These are phyloP conservation scores for Lachnellula occidentalis DNA, from an alignment of 2,329 filamentous ascomycete species.

Conservation along the genomic window DNA sequence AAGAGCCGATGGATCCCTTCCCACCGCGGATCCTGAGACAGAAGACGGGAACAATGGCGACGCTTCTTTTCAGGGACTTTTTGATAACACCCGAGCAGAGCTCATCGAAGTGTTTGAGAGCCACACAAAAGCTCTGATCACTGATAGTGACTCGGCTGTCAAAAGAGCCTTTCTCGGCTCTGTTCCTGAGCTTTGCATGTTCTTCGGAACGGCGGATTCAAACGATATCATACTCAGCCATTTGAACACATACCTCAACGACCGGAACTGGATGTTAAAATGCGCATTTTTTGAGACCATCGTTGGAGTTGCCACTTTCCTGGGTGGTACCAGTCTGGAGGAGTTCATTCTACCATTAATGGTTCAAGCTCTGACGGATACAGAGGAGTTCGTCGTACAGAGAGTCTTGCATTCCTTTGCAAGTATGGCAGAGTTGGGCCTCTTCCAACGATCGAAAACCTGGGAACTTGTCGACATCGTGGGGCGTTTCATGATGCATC, in stretches of 20 bases:
- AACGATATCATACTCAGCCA: constrained; percentile 97
- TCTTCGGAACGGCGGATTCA: constrained; percentile 85
- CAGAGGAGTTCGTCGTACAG: constrained; percentile 91
- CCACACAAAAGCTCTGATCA: constrained; percentile 85
- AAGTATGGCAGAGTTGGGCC: constrained; percentile 78
- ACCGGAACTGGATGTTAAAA: constrained; percentile 92
- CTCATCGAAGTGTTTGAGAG: constrained; percentile 78
- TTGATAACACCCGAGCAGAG: constrained; percentile 80
- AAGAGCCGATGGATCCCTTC: constrained; percentile 74
- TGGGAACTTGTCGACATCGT: constrained; percentile 86
- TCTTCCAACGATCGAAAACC: constrained; percentile 76
- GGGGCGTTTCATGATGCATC: constrained; percentile 83
- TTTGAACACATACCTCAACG: constrained; percentile 94
- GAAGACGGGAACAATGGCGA: constrained; percentile 65
- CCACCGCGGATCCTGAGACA: constrained; percentile 70
- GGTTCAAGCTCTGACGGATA: constrained; percentile 88
- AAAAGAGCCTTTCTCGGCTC: constrained; percentile 87
- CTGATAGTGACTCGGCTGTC: constrained; percentile 79
- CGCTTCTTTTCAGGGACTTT: constrained; percentile 73
- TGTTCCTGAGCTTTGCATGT: constrained; percentile 86
- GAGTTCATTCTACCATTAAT: constrained; percentile 95
- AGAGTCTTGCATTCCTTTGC: constrained; percentile 83
- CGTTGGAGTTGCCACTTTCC: constrained; percentile 84
- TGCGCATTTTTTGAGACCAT: constrained; percentile 96
- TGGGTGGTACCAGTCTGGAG: constrained; percentile 83